Evolutionary conservation across 192 early-diverging fungal genomes (phyloP), one percentile per base, ranked within the genome.

Genomic region (Coemansia sp.): DNA sequence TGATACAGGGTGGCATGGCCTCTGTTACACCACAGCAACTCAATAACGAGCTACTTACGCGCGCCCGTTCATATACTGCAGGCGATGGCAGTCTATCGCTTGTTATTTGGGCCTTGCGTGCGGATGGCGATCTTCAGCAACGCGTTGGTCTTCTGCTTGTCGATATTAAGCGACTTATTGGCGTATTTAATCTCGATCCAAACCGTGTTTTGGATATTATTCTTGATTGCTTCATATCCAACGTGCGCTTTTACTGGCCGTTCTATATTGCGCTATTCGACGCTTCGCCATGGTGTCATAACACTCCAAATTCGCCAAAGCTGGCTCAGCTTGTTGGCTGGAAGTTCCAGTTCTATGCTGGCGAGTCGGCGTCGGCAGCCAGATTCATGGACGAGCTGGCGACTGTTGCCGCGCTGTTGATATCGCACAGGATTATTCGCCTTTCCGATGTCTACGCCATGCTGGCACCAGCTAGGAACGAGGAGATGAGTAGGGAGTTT

Each of bases 171-270:
- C 70, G 80, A 20, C 63, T 82, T 3, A 74, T 82, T 21, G 80
- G 80, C 24, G 36, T 76, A 22, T 82, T 82, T 24, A 76, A 65
- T 31, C 54, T 82, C 23, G 80, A 82, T 22, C 74, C 80, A 5
- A 76, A 74, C 71, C 80, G 80, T 33, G 80, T 56, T 2, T 39
- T 82, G 29, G 80, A 82, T 52, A 70, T 76, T 17, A 71, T 82
- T 25, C 53, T 82, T 33, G 80, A 82, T 57, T 76, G 80, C 64
- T 82, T 82, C 33, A 76, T 76, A 61, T 70, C 80, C 1, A 71
- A 56, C 29, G 74, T 82, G 54, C 74, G 74, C 21, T 59, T 71
- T 21, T 70, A 76, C 71, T 82, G 74, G 74, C 61, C 67, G 0
- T 82, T 82, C 64, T 82, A 63, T 63, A 57, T 82, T 23, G 74